Percentiles rank a stretch among this genome's conserved stretches.
These are phyloP conservation scores for Amaranthus palmeri DNA, from an alignment of 148 eudicot genomes.

Conservation along the genomic window DNA sequence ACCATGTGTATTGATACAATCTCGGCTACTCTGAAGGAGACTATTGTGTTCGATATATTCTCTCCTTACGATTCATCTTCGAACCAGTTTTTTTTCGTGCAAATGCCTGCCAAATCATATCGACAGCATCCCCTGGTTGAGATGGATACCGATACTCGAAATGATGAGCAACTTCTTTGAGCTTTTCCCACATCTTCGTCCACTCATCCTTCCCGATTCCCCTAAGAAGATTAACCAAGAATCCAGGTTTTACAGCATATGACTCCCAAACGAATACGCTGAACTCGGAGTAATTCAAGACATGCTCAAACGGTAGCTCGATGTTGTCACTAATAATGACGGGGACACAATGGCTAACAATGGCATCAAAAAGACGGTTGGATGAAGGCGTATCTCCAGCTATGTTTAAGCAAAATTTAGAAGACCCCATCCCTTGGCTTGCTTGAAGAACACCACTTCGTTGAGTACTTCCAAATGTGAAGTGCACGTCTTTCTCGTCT, in stretches of 20 bases:
- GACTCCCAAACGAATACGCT: slow-evolving; percentile 61
- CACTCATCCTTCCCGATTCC: slow-evolving; percentile 59
- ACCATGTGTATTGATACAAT: no score
- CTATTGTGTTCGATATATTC: slow-evolving; percentile 41
- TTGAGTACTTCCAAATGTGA: slow-evolving; percentile 70
- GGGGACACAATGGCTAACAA: slow-evolving; percentile 88
- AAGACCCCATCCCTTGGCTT: slow-evolving; percentile 70
- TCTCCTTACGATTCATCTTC: slow-evolving; percentile 32
- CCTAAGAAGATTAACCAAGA: slow-evolving; percentile 59
- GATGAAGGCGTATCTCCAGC: slow-evolving; percentile 99
- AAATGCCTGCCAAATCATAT: slow-evolving; percentile 87
- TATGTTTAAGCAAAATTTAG: slow-evolving; percentile 86
- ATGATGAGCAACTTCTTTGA: slow-evolving; percentile 58
- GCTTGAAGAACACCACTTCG: slow-evolving; percentile 63
- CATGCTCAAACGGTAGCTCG: slow-evolving; percentile 86
- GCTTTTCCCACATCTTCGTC: slow-evolving; percentile 79
- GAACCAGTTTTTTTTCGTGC: slow-evolving; percentile 40
- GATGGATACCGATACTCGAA: slow-evolving; percentile 87
- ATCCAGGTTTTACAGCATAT: slow-evolving; percentile 66
- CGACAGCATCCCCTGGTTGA: slow-evolving; percentile 65
- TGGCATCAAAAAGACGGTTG: slow-evolving; percentile 87
- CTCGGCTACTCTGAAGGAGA: slow-evolving; percentile 3
- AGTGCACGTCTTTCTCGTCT: slow-evolving; percentile 82
- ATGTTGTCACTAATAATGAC: slow-evolving; percentile 88
- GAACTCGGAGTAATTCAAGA: slow-evolving; percentile 71